These are phyloP conservation scores for Kwoniella newhampshirensis DNA, from an alignment of 768 basidiomycete species.

Conservation along the genomic window DNA sequence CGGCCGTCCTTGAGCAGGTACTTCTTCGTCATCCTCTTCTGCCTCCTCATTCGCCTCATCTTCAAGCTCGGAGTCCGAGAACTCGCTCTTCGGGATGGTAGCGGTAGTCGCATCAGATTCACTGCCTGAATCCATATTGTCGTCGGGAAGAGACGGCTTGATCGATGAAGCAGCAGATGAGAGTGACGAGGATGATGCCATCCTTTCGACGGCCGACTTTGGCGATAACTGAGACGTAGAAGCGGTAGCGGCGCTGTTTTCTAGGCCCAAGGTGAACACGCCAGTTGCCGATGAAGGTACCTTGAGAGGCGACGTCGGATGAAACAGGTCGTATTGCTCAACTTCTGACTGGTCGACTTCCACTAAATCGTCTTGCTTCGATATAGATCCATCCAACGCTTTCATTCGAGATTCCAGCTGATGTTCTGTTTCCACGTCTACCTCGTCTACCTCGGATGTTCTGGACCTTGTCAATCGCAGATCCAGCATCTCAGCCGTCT, in stretches of 20 bases:
- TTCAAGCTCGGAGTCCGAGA: conserved; percentile 22
- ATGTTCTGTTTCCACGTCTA: neutral
- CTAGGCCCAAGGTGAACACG: no score
- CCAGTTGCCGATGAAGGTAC: no score
- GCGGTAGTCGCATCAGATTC: conserved; percentile 38
- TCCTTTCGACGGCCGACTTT: neutral
- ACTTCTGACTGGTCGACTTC: neutral
- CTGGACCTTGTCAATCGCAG: conserved; percentile 11
- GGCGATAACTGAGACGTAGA: neutral
- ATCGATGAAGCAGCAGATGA: conserved; percentile 16
- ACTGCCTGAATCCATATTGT: conserved; percentile 26
- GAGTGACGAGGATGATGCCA: conserved; percentile 22
- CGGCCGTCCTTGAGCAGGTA: neutral
- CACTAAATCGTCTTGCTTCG: neutral
- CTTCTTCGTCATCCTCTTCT: neutral
- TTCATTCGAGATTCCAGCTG: neutral
- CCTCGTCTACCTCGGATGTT: neutral
- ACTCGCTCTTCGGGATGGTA: conserved; percentile 29
- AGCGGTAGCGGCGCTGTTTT: no score
- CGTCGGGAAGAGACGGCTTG: conserved; percentile 6
- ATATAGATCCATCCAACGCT: conserved; percentile 7
- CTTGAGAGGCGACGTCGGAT: no score
- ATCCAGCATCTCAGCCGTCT: conserved; percentile 5
- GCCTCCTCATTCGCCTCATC: conserved; percentile 6
- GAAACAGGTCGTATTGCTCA: no score